Conservation (phyloP, 371 early-diverging fungal genomes). For the Apophysomyces ossiformis region DNA sequence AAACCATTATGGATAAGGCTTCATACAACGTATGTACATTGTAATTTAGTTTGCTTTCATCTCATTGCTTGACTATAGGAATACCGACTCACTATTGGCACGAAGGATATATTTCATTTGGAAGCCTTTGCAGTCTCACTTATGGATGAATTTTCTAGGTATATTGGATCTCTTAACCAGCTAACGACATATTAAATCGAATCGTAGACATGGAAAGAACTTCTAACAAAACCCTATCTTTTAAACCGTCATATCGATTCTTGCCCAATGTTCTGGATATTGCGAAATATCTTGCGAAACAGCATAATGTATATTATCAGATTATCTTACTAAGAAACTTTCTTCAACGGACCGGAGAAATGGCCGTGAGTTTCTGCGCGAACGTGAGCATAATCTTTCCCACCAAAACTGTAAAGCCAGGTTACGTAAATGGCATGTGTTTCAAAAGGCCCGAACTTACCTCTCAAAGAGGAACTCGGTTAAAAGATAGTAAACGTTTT, state of each 20-base stretch:
- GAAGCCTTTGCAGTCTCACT: slow-evolving; percentile 96
- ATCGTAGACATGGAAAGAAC: slow-evolving; percentile 1
- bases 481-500: slow-evolving; percentile 56
- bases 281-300: too few relatives aligned
- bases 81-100: slow-evolving; percentile 85
- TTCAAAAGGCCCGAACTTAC: slow-evolving; percentile 15
- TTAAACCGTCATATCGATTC: neutral
- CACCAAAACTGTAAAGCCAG: slow-evolving; percentile 34
- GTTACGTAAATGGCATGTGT: neutral
- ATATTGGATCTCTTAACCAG: neutral
- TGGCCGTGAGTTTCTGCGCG: slow-evolving; percentile 33
- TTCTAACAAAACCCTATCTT: neutral
- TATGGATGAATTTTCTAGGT: slow-evolving; percentile 55
- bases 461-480: slow-evolving; percentile 42
- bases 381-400: slow-evolving; percentile 43
- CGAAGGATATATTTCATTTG: slow-evolving; percentile 96
- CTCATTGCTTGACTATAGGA: slow-evolving; percentile 58
- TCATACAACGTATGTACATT: slow-evolving; percentile 71
- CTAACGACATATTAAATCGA: neutral
- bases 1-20: slow-evolving; percentile 73
- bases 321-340: slow-evolving; percentile 17
- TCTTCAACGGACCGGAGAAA: slow-evolving; percentile 34
- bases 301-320: neutral
- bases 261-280: too few relatives aligned
- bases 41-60: neutral